Evolutionary conservation across 106 monocot genomes (phyloP), one percentile per base, ranked within the genome.

Genomic region (Phalaenopsis aphrodite): DNA sequence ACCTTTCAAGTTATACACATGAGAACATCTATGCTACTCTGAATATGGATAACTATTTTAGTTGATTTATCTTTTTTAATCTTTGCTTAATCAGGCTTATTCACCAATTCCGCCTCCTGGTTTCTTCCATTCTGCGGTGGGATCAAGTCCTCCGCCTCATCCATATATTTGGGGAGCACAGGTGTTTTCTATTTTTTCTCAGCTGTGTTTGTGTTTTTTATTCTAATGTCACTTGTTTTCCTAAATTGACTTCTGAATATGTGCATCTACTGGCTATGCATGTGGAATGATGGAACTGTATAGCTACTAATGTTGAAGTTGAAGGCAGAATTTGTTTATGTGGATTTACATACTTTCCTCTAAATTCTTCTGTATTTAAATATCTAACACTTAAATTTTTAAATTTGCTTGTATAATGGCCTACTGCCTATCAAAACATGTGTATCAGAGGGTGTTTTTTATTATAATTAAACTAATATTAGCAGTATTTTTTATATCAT

Each of bases 161-260:
- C 90, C 94, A 38, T 99, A 93, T 83, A 88, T 99, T 90, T 99
- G 98, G 98, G 98, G 98, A 82, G 84, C 94, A 84, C 98, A 95
- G 98, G 98, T 99, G 75, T 49, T 75, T 41, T 76, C 41, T 81
- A 41, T 7, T 16, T 52, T 74, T 9, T 19, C 76, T 83, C 3
- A 16, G 46, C 16, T 69, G 11, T 41, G 64, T 58, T 72, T 24
- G 58, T 56, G 30, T 24, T 57, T 41, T 38, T 4, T 5, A 0
- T 38, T 47, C 64, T 48, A 16, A 4, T 78, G n/a, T 82, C 14
- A 49, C 14, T 42, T 14, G 23, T 41, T 46, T 6, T 65, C 19
- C 36, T 36, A 21, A 57, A 8, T 18, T 38, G 36, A 55, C 17
- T 30, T 1, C 14, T 77, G 74, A 30, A 21, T 43, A 74, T 43